These are phyloP conservation scores for Lolium rigidum DNA, from an alignment of 176 grass and related monocot species.

Conservation along the genomic window DNA sequence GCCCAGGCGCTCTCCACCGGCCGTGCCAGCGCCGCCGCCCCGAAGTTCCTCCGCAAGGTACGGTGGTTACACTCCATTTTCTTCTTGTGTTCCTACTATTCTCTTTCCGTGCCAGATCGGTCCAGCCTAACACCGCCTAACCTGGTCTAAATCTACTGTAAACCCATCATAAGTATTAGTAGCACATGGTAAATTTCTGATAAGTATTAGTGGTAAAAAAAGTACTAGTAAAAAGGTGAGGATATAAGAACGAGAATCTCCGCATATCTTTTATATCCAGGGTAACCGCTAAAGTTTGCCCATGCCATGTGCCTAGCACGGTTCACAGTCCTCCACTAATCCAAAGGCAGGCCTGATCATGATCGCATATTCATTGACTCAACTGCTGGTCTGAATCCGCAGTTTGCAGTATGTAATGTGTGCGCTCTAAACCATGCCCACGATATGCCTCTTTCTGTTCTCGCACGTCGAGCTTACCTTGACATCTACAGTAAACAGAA, in stretches of 20 bases:
- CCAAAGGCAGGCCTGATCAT: neutral
- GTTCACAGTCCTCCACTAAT: neutral
- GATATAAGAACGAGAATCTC: neutral
- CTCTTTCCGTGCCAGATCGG: neutral
- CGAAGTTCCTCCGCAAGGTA: slow-evolving; percentile 70
- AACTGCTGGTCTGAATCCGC: neutral
- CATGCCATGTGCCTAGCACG: neutral
- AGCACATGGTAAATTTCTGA: neutral
- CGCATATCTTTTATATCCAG: neutral
- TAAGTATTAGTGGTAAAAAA: neutral
- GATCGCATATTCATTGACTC: neutral
- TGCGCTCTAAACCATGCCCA: neutral
- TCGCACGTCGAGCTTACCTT: neutral
- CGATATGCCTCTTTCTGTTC: neutral
- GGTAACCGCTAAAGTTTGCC: neutral
- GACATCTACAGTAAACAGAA: neutral
- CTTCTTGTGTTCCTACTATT: neutral
- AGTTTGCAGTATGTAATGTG: neutral
- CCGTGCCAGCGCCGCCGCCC: slow-evolving; percentile 38
- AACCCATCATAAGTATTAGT: neutral
- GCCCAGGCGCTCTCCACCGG: slow-evolving; percentile 50
- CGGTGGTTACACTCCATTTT: neutral
- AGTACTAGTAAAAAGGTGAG: neutral
- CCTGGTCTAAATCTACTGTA: neutral
- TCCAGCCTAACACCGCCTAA: neutral